Evolutionary conservation across 2,329 filamentous ascomycete genomes (phyloP), one percentile per base, ranked within the genome.

Genomic region (Aspergillus tanneri): DNA sequence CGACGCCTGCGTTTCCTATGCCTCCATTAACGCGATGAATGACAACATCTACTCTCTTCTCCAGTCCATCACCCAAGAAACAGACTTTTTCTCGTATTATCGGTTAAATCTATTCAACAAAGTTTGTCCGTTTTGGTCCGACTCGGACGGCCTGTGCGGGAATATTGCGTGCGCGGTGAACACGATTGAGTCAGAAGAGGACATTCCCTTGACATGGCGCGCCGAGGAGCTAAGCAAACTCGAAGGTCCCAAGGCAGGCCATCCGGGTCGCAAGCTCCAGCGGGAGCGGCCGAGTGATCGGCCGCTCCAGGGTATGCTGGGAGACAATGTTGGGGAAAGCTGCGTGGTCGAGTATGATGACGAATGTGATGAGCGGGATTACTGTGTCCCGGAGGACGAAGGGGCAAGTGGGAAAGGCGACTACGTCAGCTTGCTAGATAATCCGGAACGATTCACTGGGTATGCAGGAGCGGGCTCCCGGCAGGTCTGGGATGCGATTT

Each of bases 51-150:
- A 86, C 60, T 88, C 90, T 14, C 81, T 84, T 43, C 75, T 99
- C 58, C 81, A 88, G 61, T 86, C 88, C 46, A 82, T 99, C 37
- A 95, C 90, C 0, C 83, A 83, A 60, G 84, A 87, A 44, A 95
- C 92, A 69, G 93, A 99, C 72, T 99, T 96, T 80, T 99, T 99
- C 73, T 92, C 92, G 44, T 90, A 97, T 72, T 99, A 97, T 75
- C 86, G 93, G 49, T 76, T 99, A 37, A 97, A 96, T 68, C 80
- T 99, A 16, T 99, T 90, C 72, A 87, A 95, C 71, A 96, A 93
- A 71, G 84, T 83, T 72, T 99, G 93, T 65, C 93, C 93, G 0
- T 99, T 97, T 69, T 99, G 93, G 92, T 83, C 85, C 65, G 93
- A 99, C 69, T 86, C 90, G 53, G 87, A 87, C 70, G 89, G 89